Base-by-base conservation (phyloP, 257 asterid species). In the Solanum infundibuliforme region DNA sequence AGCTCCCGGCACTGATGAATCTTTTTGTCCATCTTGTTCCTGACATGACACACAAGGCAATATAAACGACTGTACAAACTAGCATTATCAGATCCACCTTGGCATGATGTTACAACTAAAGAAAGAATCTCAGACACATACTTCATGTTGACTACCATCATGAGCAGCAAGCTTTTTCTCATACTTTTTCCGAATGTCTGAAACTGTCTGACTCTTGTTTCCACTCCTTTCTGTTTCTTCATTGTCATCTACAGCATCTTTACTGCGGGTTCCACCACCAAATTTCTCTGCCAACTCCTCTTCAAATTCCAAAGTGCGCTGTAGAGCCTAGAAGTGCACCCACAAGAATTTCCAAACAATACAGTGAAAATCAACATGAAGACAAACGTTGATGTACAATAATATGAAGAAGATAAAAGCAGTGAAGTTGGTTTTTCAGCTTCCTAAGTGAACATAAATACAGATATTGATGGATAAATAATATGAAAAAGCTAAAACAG, bases 241-340 rank as follows among this genome's bases (percentile, higher is more conserved):
- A 34, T 18, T 84, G 75, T 94, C 98, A 89, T 76, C 90, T 81
- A 92, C 93, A 60, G 93, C 86, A 90, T 95, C 99, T 90, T 90
- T 92, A 71, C 89, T 92, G 65, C 90, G 95, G 87, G 91, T 93
- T 87, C 98, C 97, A 90, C 95, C 98, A 86, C 99, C 99, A 90
- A 97, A 97, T 92, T 96, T 97, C 91, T 96, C 98, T 83, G 98
- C 99, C 88, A 97, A 91, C 90, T 97, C 99, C 91, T 97, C 99
- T 93, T 97, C 99, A 90, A 97, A 97, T 90, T 97, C 99, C 92
- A 96, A 93, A 79, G 99, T 97, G 83, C 99, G 93, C 77, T 97
- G 99, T 90, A 97, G 90, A 83, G 99, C 99, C 99, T 97, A 48
- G 73, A 89, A 81, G 41, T 79, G 65, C 68, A 27, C 85, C 68